Base-by-base conservation (phyloP, 176 grass and related monocot species). In the Rhynchospora tenuis region DNA sequence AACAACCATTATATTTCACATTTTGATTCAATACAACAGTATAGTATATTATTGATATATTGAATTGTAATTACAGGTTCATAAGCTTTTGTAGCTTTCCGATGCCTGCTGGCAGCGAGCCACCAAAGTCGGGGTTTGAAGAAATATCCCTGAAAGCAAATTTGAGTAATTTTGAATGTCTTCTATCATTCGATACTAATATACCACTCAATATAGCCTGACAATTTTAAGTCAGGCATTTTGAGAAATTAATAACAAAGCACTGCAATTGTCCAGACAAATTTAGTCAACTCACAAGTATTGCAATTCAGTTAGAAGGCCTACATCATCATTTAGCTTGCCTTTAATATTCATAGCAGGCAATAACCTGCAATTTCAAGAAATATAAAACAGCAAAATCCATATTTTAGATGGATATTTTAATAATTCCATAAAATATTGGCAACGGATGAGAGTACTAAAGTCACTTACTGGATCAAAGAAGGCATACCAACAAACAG, bases 111-210 rank as follows among this genome's bases (percentile, higher is more conserved):
- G 89, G 54, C 58, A 98, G 89, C 62, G 71, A 68, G 64, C 95
- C 95, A 16, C 86, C 86, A 7, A 98, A 84, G 44, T 55, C 26
- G 22, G 5, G 7, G 43, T 98, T 98, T 66, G 83, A 93, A 42
- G 95, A 95, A n/a, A 98, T 81, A 84, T 95, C 95, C 89, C 95
- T 98, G 92, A 67, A 89, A 71, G 81, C 57, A 65, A 85, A 70
- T 64, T 87, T 64, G 62, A 74, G 76, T 68, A 61, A 86, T 64
- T 59, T 20, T 86, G 46, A 77, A 78, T 62, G 43, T 42, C 48
- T 65, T 10, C 56, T 75, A 11, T 77, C 44, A 85, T 58, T 68
- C 17, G 12, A 50, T 45, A 52, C 43, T 79, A 79, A 26, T 33
- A 24, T 42, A 74, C 67, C 0, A 15, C 75, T 24, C 50, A 20